Base-by-base conservation (phyloP, 2,329 filamentous ascomycete species). In the Cordyceps cateniannulata region DNA sequence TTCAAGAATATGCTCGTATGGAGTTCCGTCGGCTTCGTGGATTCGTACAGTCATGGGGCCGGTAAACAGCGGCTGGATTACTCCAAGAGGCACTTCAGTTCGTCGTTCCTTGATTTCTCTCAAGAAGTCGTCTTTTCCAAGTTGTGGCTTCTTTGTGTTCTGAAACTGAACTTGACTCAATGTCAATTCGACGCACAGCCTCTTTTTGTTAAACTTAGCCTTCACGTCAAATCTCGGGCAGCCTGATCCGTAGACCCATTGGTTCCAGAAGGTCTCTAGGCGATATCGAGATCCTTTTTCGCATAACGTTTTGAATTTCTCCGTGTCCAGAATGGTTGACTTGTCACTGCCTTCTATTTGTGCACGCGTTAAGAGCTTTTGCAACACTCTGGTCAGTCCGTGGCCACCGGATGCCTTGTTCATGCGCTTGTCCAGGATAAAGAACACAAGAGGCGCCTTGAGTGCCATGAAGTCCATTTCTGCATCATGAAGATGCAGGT, bases 41-140 rank as follows among this genome's bases (percentile, higher is more conserved):
- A 99, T 97, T 35, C 95, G 84, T 64, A 99, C 93, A 0, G 95
- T 99, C 90, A 99, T 96, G 0, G 95, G 93, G 0, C 95, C 95
- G 1, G 92, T 95, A 69, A 98, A 98, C 1, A 91, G 82, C n/a
- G 86, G 83, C 65, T 91, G 90, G 18, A 91, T 77, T 58, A 85
- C 82, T 16, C 86, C 87, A 18, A 86, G 82, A 61, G 85, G 86
- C 40, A 96, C 82, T 35, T 84, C 84, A 63, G 87, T 81, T 9
- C 85, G 81, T 52, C 88, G 84, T 73, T 98, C 93, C 67, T 96
- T 90, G 60, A 93, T 85, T 65, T 95, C 89, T 59, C 91, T 84
- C 75, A 96, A 83, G 68, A 99, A 98, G 2, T 89, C 86, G 14
- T 85, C 79, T 63, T 89, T 89, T 22, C 87, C 83, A 16, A 96